Base-by-base conservation (phyloP, 202 grass and related monocot species). In the Panicum hallii region DNA sequence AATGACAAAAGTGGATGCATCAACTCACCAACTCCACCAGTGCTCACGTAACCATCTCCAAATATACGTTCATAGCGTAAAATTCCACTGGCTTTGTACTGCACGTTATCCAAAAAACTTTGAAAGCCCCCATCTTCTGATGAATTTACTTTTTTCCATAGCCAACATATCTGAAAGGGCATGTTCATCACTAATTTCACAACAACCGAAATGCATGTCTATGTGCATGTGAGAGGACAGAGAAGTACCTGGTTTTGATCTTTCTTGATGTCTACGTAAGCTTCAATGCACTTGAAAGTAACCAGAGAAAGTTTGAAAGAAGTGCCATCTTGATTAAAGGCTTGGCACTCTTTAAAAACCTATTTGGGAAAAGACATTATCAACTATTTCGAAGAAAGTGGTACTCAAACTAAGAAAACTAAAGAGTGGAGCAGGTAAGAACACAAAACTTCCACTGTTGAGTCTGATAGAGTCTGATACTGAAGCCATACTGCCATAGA, bases 191-290 rank as follows among this genome's bases (percentile, higher is more conserved):
- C 4, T 79, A 55, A 68, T 55, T 88, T 66, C 13, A 75, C 6
- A 44, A 65, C 38, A 46, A 81, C 36, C 12, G 41, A 89, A 67
- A 9, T n/a, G 7, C 10, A 79, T 83, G 79, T 81, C 19, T 56
- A 72, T 78, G n/a, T 63, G 70, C 32, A 74, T 52, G 58, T 72
- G 69, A 26, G 14, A 53, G 70, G 68, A 69, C 23, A 62, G 13
- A 74, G 9, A 87, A 50, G 13, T 82, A 95, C 96, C 88, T 99
- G 96, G 54, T 92, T 99, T 88, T 94, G 96, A 87, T 99, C 95
- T 88, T 94, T 99, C 96, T 99, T 95, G 72, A 84, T 99, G 60
- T 88, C 92, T 57, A 99, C 96, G 70, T 99, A 99, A 81, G 96
- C 96, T 81, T 86, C 79, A 11, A 95, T 89, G 49, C 96, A 99